A percentile compares a stretch with the other conserved stretches of the same genome.
phyloP scores from a whole-genome alignment of 805 yeast species.

The Candida silvatica region DNA sequence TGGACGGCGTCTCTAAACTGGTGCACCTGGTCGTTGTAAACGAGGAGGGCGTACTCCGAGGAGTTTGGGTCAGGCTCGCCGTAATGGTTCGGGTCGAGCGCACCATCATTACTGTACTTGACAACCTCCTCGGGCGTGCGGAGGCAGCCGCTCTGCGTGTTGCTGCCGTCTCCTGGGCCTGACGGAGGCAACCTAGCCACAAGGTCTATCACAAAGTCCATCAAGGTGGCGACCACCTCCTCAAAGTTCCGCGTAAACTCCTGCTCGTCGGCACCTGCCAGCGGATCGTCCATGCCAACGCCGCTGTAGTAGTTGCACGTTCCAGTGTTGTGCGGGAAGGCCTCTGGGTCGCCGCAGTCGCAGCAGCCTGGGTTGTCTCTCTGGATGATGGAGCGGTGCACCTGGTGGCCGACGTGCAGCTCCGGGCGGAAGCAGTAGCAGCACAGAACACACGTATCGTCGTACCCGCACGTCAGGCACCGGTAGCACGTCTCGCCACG shows the following conservation, averaged over 20 bases:
- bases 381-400: conserved; percentile 53
- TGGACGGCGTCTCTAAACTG: conserved; percentile 70
- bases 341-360: conserved; percentile 87
- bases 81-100: conserved; percentile 31
- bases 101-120: conserved; percentile 18
- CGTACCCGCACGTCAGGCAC: conserved; percentile 68
- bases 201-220: conserved; percentile 59
- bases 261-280: background rate
- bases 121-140: conserved; percentile 14
- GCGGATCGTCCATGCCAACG: conserved; percentile 7
- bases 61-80: conserved; percentile 34
- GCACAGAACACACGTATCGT: conserved; percentile 82
- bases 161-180: no score
- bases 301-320: conserved; percentile 38
- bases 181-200: no score
- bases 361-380: conserved; percentile 72
- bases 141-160: no score
- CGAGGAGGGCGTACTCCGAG: conserved; percentile 42
- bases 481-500: conserved; percentile 79
- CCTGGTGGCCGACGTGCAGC: conserved; percentile 65
- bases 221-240: conserved; percentile 33
- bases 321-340: conserved; percentile 58
- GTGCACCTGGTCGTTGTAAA: conserved; percentile 75
- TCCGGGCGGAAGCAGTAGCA: conserved; percentile 63
- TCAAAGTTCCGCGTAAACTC: conserved; percentile 1